Evolutionary conservation across 495 filamentous ascomycete species (phyloP), one percentile per base, ranked within the genome.

Genomic region (Tuber calosporum): DNA sequence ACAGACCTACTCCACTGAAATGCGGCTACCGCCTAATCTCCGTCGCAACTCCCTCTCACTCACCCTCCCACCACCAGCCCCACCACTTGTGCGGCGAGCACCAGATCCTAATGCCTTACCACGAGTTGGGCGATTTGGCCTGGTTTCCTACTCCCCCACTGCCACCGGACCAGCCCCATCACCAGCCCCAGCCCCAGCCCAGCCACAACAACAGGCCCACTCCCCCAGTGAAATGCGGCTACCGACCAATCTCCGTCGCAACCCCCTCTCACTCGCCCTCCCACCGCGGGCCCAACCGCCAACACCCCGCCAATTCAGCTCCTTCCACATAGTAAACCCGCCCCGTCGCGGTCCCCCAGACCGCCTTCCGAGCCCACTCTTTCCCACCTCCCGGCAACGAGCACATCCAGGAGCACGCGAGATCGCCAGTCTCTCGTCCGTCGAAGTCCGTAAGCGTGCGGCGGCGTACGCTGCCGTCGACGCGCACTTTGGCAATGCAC

Each of bases 401-500:
- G 26, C 8, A 11, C 53, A 1, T 62, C 53, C n/a, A 30, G 26
- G 53, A 7, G 26, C 26, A 17, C 53, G 53, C 26, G 53, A 62
- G 26, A 13, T 62, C 9, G 0, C 53, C 53, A 62, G 53, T 17
- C 53, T 62, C 11, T 62, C 53, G 11, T 62, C 71, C 38, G 79
- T 96, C 80, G 94, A 97, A 85, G 83, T 84, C 30, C 89, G 92
- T 69, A 97, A 97, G 85, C 88, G 88, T 69, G 87, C 87, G 11
- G 94, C 94, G 74, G 93, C 93, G 66, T 87, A 84, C 81, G 87
- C 88, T 71, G 94, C 94, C 69, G 93, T 97, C 22, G 83, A 85
- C 11, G 92, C 94, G 73, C 87, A 97, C 85, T 93, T 97, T 83
- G 84, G 86, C 69, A 85, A 89, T 69, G 77, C 85, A 70, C 90